phyloP scores from a whole-genome alignment of 179 eudicot species.

The Patellifolia procumbens region DNA sequence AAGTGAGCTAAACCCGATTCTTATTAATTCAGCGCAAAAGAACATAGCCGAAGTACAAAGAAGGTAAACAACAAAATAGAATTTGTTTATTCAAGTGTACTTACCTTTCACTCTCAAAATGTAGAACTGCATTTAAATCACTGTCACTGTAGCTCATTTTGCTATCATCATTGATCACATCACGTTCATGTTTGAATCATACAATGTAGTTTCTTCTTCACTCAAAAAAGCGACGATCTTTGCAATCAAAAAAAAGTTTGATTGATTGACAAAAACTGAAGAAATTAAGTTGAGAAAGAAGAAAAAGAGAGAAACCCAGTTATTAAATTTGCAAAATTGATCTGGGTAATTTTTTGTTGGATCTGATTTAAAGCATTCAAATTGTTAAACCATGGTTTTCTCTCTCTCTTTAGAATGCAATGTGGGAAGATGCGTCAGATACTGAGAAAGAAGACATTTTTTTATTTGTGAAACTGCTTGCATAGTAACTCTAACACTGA shows the following conservation, averaged over 20 bases:
- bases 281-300: not conserved
- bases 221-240: not conserved
- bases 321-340: not conserved
- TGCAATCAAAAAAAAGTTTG: not conserved
- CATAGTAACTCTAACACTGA: slow-evolving; percentile 16
- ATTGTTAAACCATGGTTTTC: not conserved
- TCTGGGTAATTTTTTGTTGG: not conserved
- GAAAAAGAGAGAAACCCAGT: too few relatives aligned
- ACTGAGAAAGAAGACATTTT: slow-evolving; percentile 14
- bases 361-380: slow-evolving; percentile 11
- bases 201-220: not conserved
- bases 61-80: not conserved
- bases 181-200: not conserved
- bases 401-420: not conserved
- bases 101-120: slow-evolving; percentile 16
- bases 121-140: slow-evolving; percentile 14
- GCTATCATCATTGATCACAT: not conserved
- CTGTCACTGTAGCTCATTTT: slow-evolving; percentile 13
- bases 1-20: too few relatives aligned
- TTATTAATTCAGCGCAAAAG: too few relatives aligned
- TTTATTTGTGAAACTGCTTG: slow-evolving; percentile 6
- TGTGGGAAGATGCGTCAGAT: slow-evolving; percentile 20
- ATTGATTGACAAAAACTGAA: not conserved
- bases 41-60: too few relatives aligned
- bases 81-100: not conserved